Evolutionary conservation across 805 yeast species (phyloP).

Genomic region (Candida sonorensis): DNA sequence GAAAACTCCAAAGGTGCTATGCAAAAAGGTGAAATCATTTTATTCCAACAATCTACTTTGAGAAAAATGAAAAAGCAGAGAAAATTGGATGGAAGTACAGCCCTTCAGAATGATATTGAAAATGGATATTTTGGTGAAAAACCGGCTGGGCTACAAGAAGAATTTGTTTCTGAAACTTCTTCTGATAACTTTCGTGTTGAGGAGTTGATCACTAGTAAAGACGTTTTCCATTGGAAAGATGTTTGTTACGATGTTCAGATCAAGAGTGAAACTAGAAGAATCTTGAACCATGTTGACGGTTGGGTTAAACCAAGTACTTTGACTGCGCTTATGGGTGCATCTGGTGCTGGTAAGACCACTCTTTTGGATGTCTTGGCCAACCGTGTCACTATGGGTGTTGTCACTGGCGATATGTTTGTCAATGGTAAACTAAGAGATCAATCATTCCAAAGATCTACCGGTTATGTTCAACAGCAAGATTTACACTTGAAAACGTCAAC

Average conservation of each 20-base stretch:
- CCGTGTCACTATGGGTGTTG: slow-evolving; percentile 48
- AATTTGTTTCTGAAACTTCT: slow-evolving; percentile 20
- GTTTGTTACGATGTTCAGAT: slow-evolving; percentile 65
- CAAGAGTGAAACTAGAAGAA: slow-evolving; percentile 51
- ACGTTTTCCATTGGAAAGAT: slow-evolving; percentile 73
- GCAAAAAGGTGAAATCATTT: slow-evolving; percentile 65
- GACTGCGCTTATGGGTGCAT: slow-evolving; percentile 65
- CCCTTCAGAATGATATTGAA: slow-evolving; percentile 22
- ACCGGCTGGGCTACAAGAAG: slow-evolving; percentile 11
- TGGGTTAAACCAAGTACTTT: slow-evolving; percentile 81
- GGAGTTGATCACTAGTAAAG: slow-evolving; percentile 29
- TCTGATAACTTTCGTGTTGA: slow-evolving; percentile 22
- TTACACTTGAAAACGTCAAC: no score
- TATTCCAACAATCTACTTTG: slow-evolving; percentile 48
- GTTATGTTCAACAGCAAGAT: slow-evolving; percentile 55
- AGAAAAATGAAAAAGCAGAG: slow-evolving; percentile 37
- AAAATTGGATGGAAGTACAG: slow-evolving; percentile 11
- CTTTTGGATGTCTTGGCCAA: slow-evolving; percentile 46
- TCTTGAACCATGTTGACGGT: slow-evolving; percentile 63
- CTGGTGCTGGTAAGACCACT: slow-evolving; percentile 59
- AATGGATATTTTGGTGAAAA: slow-evolving; percentile 17
- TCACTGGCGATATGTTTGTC: slow-evolving; percentile 53
- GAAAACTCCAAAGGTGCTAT: slow-evolving; percentile 56
- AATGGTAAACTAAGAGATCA: slow-evolving; percentile 42
- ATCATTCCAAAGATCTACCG: slow-evolving; percentile 48